A percentile compares a stretch with the other conserved stretches of the same genome.
phyloP scores from a whole-genome alignment of 2,329 filamentous ascomycete genomes.

The Aureobasidium subglaciale region DNA sequence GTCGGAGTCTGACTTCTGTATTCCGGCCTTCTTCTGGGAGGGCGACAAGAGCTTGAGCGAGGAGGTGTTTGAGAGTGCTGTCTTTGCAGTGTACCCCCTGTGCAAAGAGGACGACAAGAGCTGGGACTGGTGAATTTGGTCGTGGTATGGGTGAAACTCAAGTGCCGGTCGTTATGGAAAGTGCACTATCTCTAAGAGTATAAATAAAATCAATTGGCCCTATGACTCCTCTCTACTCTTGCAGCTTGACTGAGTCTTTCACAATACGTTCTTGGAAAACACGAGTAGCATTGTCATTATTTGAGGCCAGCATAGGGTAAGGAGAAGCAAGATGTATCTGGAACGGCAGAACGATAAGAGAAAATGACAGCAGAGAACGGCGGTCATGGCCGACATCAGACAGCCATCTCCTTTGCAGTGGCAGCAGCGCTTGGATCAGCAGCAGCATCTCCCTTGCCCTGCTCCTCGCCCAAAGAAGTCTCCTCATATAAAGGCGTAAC shows the following conservation, averaged over 20 bases:
- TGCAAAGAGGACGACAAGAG: neutral
- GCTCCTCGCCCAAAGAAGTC: too few relatives aligned
- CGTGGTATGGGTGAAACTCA: neutral
- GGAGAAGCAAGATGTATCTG: neutral
- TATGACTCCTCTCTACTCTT: neutral
- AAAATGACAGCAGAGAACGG: too few relatives aligned
- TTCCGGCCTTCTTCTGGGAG: constrained; percentile 9
- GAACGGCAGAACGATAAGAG: neutral
- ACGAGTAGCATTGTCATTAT: neutral
- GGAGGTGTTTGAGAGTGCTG: neutral
- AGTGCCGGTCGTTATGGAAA: neutral
- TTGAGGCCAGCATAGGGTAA: too few relatives aligned
- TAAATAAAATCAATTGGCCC: neutral
- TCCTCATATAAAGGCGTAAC: constrained; percentile 35
- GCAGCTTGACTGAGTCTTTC: too few relatives aligned
- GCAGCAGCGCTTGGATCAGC: neutral
- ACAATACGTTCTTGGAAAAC: too few relatives aligned
- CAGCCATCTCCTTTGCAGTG: neutral
- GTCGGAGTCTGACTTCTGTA: neutral
- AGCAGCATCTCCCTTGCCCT: neutral
- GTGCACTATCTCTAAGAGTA: neutral
- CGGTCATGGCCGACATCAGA: neutral
- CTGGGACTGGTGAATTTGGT: neutral
- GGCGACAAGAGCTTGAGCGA: neutral
- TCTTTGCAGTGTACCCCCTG: neutral